Conservation (phyloP, 306 rosid species). For the Hippophae rhamnoides region DNA sequence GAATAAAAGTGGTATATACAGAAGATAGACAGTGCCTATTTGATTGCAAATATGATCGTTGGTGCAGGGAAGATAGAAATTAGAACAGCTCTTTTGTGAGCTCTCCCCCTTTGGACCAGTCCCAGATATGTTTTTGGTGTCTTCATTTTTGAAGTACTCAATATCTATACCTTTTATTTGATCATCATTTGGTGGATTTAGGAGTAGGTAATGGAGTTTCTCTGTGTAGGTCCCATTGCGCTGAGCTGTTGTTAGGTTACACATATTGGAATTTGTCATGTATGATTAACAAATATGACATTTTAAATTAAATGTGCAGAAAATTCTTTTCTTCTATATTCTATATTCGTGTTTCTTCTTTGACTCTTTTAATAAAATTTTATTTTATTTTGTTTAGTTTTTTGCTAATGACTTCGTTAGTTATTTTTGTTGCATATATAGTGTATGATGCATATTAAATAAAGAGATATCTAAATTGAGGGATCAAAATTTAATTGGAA, state of each 20-base stretch:
- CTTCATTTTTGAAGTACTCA: conserved; percentile 27
- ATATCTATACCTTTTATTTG: conserved; percentile 45
- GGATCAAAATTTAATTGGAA: too few species aligned
- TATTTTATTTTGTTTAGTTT: too few species aligned
- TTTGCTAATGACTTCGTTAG: too few species aligned
- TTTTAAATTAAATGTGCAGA: conserved; percentile 65
- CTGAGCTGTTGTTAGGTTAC: conserved; percentile 19
- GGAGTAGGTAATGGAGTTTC: conserved; percentile 62
- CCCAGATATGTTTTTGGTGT: conserved; percentile 25
- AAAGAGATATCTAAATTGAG: too few species aligned
- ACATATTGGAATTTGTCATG: conserved; percentile 10
- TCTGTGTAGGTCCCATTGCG: conserved; percentile 36
- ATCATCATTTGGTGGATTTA: conserved; percentile 37
- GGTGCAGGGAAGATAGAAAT: conserved; percentile 32
- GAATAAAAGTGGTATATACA: conserved; percentile 40
- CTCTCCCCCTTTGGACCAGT: conserved; percentile 31
- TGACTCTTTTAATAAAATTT: too few species aligned
- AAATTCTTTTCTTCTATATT: conserved; percentile 30
- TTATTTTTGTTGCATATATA: too few species aligned
- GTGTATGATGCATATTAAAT: too few species aligned
- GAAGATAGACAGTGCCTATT: conserved; percentile 29
- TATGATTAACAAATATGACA: conserved; percentile 32
- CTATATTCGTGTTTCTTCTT: too few species aligned
- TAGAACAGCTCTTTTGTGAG: conserved; percentile 43
- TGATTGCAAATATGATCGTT: conserved; percentile 40